Evolutionary conservation across 805 yeast genomes (phyloP).

Genomic region (Suhomyces faveliae): DNA sequence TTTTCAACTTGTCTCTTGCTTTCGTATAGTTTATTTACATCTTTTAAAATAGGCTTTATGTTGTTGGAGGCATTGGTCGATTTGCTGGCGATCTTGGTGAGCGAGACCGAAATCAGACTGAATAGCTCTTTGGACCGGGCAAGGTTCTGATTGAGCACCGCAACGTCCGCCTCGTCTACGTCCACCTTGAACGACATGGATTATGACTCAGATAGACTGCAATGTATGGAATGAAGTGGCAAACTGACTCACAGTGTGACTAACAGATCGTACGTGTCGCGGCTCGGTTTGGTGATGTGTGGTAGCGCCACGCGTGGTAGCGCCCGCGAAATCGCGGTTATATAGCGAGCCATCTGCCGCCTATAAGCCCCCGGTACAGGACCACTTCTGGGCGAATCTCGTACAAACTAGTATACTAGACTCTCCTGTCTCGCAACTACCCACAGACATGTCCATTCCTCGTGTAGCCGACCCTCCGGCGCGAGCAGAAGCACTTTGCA

Average conservation of each 20-base stretch:
- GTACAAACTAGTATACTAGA: too few species aligned
- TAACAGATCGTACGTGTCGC: too few species aligned
- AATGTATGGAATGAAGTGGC: too few species aligned
- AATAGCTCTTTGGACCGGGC: conserved; percentile 57
- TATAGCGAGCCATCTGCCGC: too few species aligned
- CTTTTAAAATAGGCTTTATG: conserved; percentile 69
- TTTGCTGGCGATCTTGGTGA: conserved; percentile 51
- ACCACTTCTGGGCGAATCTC: too few species aligned
- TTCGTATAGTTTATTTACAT: conserved; percentile 54
- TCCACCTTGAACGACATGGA: conserved; percentile 43
- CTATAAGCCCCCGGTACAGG: too few species aligned
- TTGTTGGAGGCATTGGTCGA: conserved; percentile 58
- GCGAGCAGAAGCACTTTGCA: conserved; percentile 3
- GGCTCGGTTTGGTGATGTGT: too few species aligned
- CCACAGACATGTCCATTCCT: not conserved
- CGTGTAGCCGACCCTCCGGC: not conserved
- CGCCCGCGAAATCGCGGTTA: not conserved
- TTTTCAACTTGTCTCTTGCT: conserved; percentile 58
- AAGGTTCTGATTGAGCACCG: conserved; percentile 75
- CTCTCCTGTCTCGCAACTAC: too few species aligned
- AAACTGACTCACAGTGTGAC: too few species aligned
- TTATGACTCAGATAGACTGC: too few species aligned
- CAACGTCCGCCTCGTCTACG: conserved; percentile 78
- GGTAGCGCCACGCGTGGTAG: not conserved
- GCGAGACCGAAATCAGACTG: conserved; percentile 51